Conservation (phyloP, 2,329 filamentous ascomycete species). For the Sarocladium oryzae region DNA sequence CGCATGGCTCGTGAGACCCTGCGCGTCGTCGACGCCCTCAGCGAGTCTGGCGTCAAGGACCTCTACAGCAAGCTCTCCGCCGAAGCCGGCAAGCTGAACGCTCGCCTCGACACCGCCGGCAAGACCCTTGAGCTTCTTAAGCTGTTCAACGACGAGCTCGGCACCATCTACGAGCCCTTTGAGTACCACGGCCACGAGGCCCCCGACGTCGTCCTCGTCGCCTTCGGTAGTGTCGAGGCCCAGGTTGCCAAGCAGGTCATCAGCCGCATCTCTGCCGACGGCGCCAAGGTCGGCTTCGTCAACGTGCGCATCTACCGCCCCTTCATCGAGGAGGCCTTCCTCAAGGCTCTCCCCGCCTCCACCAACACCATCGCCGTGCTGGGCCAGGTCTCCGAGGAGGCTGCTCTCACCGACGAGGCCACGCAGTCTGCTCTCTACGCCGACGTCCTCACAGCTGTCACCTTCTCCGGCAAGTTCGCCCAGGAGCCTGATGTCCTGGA, state of each 20-base stretch:
- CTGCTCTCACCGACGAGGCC: constrained; percentile 66
- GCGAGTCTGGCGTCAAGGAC: constrained; percentile 61
- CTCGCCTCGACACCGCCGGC: constrained; percentile 65
- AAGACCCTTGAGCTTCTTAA: constrained; percentile 65
- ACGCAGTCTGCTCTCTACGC: constrained; percentile 81
- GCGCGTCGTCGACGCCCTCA: constrained; percentile 74
- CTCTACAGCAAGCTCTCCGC: constrained; percentile 62
- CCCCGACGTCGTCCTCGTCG: constrained; percentile 78
- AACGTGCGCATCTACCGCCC: constrained; percentile 92
- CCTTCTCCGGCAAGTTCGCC: constrained; percentile 66
- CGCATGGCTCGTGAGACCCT: constrained; percentile 76
- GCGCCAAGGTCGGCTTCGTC: constrained; percentile 76
- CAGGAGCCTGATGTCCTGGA: constrained; percentile 64
- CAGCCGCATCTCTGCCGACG: constrained; percentile 62
- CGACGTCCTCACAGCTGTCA: constrained; percentile 81
- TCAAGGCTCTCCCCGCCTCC: constrained; percentile 70
- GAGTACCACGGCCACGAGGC: constrained; percentile 84
- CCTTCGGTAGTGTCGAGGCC: constrained; percentile 87
- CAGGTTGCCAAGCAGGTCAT: constrained; percentile 80
- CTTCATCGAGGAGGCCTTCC: constrained; percentile 90
- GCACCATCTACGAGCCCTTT: constrained; percentile 86
- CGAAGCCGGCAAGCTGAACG: constrained; percentile 55
- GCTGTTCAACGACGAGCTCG: constrained; percentile 82
- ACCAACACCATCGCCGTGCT: constrained; percentile 74
- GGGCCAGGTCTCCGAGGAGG: constrained; percentile 74